A percentile compares a stretch with the other conserved stretches of the same genome.
Conservation (phyloP, 306 rosid species). For the Gillenia trifoliata region DNA sequence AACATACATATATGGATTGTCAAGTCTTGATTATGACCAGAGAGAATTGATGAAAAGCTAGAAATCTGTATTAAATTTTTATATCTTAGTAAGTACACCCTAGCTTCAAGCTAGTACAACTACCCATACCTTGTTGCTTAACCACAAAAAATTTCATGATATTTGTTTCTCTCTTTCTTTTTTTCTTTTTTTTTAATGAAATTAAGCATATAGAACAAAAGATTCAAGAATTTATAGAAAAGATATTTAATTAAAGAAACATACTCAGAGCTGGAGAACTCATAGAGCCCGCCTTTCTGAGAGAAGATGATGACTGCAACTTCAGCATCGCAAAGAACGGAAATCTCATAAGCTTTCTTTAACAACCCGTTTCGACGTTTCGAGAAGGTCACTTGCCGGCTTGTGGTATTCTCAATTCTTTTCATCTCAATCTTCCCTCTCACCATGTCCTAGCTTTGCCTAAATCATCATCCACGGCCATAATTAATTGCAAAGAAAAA, state of each 20-base stretch:
- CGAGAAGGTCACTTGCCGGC: slow-evolving; percentile 60
- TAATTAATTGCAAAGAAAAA: not conserved
- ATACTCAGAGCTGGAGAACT: slow-evolving; percentile 63
- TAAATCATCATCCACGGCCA: not conserved
- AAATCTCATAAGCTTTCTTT: slow-evolving; percentile 67
- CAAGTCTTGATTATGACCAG: not conserved
- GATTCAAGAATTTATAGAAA: not conserved
- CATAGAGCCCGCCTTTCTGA: slow-evolving; percentile 52
- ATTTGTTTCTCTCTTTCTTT: too few species aligned
- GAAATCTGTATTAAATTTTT: not conserved
- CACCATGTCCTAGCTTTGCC: slow-evolving; percentile 39
- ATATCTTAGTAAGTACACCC: not conserved
- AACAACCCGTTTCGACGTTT: slow-evolving; percentile 56
- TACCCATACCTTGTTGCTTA: not conserved
- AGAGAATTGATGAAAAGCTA: not conserved
- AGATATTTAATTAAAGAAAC: slow-evolving; percentile 1
- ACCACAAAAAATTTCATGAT: too few species aligned
- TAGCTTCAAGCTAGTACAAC: not conserved
- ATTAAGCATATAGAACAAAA: not conserved
- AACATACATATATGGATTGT: not conserved
- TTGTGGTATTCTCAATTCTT: slow-evolving; percentile 47
- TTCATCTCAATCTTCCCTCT: slow-evolving; percentile 64
- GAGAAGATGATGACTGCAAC: slow-evolving; percentile 61
- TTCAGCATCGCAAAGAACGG: slow-evolving; percentile 63
- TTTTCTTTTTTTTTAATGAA: too few species aligned